phyloP scores from a whole-genome alignment of 2,329 filamentous ascomycete genomes.

The Leptodontidium sp. region DNA sequence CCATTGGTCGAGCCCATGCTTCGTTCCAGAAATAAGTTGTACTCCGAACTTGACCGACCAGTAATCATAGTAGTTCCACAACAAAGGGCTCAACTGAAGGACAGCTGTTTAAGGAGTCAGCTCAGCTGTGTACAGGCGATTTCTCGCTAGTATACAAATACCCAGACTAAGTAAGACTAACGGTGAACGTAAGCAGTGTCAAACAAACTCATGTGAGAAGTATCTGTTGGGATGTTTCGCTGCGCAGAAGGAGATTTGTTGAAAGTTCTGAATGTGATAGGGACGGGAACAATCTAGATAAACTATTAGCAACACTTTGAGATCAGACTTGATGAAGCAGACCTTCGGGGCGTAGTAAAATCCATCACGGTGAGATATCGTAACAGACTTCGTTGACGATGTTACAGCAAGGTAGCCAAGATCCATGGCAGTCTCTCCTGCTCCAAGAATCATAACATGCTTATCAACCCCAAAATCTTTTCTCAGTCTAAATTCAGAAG shows the following conservation, averaged over 20 bases:
- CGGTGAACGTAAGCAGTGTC: slow-evolving; percentile 59
- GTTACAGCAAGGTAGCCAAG: slow-evolving; percentile 55
- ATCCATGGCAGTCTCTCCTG: slow-evolving; percentile 57
- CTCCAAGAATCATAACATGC: slow-evolving; percentile 54
- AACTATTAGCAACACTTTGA: slow-evolving; percentile 10
- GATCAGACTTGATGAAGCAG: slow-evolving; percentile 14
- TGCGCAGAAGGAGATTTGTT: slow-evolving; percentile 21
- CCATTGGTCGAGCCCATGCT: slow-evolving; percentile 57
- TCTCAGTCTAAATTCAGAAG: slow-evolving; percentile 53
- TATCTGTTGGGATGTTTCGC: slow-evolving; percentile 54
- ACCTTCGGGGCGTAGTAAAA: slow-evolving; percentile 57
- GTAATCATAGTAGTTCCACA: slow-evolving; percentile 9
- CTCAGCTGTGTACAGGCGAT: neutral
- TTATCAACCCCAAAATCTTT: slow-evolving; percentile 51
- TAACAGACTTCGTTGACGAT: slow-evolving; percentile 52
- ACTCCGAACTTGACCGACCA: slow-evolving; percentile 12
- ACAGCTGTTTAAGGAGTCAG: slow-evolving; percentile 6
- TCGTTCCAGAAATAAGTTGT: slow-evolving; percentile 53
- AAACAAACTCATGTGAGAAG: slow-evolving; percentile 57
- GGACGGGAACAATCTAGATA: slow-evolving; percentile 11
- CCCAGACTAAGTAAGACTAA: slow-evolving; percentile 48
- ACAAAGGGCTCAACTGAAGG: slow-evolving; percentile 2
- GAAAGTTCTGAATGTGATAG: slow-evolving; percentile 4
- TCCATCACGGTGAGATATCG: slow-evolving; percentile 55
- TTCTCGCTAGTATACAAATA: neutral